Evolutionary conservation across 2,329 filamentous ascomycete species (phyloP), one percentile per base, ranked within the genome.

Genomic region (Ceratocystis colombiana): DNA sequence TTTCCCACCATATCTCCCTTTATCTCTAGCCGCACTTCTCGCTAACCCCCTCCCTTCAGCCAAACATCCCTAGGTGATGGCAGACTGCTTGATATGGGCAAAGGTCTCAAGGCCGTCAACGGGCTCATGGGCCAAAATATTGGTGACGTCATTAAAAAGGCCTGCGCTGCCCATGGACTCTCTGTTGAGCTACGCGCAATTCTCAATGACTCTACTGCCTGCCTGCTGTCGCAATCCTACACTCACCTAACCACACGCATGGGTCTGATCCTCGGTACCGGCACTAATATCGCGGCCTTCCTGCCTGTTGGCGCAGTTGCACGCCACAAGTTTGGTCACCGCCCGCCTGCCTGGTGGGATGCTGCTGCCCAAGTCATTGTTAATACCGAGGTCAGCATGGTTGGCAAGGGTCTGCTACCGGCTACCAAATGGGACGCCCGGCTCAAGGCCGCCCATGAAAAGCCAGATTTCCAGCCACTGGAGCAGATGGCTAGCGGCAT

Each of bases 361-460:
- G 76, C 77, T 22, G 84, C 83, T 3, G 81, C 78, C 66, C 82
- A 87, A 70, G 83, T 87, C 66, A 82, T 88, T 68, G 80, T 88
- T 70, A 88, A 88, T 72, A 87, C 84, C 0, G 85, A 88, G 73
- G 73, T 87, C 44, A 81, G 84, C 70, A 87, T 88, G 84, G 87
- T 86, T 71, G 85, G 85, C 15, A 75, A 78, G 63, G 80, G 76
- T 66, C 78, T 85, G 62, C 74, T 87, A 30, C 84, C 84, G 5
- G 70, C 82, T 65, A 87, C 84, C 2, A 79, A 78, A 69, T 88
- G 85, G 84, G 85, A 88, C 69, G 72, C 74, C 20, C 72, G 75
- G 4, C 74, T 88, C 15, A 80, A 80, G 59, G 76, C 76, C 1
- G 76, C 73, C 0, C 85, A 85, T 69, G 76, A 80, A 12, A 76